Base-by-base conservation (phyloP, 2,329 filamentous ascomycete genomes). In the Raffaelea arxii region DNA sequence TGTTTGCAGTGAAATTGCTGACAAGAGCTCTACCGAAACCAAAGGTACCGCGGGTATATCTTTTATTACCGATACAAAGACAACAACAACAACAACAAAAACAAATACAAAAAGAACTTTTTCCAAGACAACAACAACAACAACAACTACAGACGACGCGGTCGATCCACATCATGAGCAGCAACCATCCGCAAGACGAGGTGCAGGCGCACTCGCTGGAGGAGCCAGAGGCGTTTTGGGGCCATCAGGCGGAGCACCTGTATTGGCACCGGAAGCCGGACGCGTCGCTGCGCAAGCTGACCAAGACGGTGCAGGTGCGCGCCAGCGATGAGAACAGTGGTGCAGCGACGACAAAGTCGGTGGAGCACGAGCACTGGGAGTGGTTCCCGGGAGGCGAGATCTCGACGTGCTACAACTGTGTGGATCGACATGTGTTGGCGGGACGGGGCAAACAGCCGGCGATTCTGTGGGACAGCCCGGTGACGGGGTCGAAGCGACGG, bases 311-410 rank as follows among this genome's bases (percentile, higher is more conserved):
- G 19, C 18, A 18, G 16, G 37, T 30, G 25, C 3, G 11, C 19
- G 27, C 25, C 36, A 23, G 41, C 27, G 38, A 43, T 4, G 16
- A 27, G 27, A 7, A 18, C 39, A 64, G 70, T 45, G 75, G 67
- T 53, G n/a, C n/a, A n/a, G n/a, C n/a, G n/a, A n/a, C n/a, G n/a
- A n/a, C n/a, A n/a, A n/a, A n/a, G n/a, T 81, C 80, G 47, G 65
- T 71, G n/a, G 68, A 70, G 16, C 82, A 94, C 59, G 74, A 79
- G 37, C 80, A 84, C 59, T 96, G 90, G 89, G 77, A 80, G 52
- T 97, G 91, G 91, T 96, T 94, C 55, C 78, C 86, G 0, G 86
- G 80, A 52, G 91, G 90, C 51, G 81, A 92, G 67, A 86, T 97
- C 55, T 92, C 85, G 35, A 95, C 88, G 0, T 88, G 85, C 55